phyloP scores from a whole-genome alignment of 805 yeast genomes.

The Metschnikowia gelsemii region DNA sequence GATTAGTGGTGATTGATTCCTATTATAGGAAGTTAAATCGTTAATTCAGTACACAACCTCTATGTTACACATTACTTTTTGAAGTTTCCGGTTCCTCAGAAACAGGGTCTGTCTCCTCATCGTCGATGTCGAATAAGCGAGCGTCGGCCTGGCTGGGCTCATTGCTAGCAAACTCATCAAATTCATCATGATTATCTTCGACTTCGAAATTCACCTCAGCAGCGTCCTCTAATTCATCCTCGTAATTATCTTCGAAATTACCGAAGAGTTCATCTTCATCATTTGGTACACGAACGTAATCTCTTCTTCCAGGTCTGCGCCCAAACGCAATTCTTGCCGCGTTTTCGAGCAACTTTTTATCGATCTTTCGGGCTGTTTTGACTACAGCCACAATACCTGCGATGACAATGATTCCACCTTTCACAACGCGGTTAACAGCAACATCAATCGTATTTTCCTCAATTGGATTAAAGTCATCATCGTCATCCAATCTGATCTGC shows the following conservation, averaged over 20 bases:
- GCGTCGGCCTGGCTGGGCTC: constrained; percentile 23
- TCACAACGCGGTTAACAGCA: constrained; percentile 57
- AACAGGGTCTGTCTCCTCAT: constrained; percentile 17
- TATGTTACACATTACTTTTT: background rate
- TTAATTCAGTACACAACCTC: background rate
- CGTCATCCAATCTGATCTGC: constrained; percentile 78
- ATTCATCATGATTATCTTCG: constrained; percentile 23
- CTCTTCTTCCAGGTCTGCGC: constrained; percentile 40
- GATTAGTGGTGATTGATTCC: too few species aligned
- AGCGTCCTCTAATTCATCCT: constrained; percentile 38
- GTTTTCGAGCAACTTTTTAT: constrained; percentile 33
- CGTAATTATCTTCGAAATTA: constrained; percentile 39
- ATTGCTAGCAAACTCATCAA: constrained; percentile 13
- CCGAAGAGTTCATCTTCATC: constrained; percentile 45
- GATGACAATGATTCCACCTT: constrained; percentile 50
- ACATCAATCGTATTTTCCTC: constrained; percentile 63
- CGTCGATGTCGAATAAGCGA: constrained; percentile 35
- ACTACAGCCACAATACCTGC: constrained; percentile 41
- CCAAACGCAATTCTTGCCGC: constrained; percentile 32
- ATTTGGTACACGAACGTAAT: constrained; percentile 43
- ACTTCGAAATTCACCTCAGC: constrained; percentile 26
- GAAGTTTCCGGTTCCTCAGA: constrained; percentile 3
- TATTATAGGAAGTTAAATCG: too few species aligned
- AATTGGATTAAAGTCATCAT: constrained; percentile 52
- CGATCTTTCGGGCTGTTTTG: constrained; percentile 36